These are phyloP conservation scores for Hypoxylon sp. DNA, from an alignment of 2,329 filamentous ascomycete species.

Conservation along the genomic window DNA sequence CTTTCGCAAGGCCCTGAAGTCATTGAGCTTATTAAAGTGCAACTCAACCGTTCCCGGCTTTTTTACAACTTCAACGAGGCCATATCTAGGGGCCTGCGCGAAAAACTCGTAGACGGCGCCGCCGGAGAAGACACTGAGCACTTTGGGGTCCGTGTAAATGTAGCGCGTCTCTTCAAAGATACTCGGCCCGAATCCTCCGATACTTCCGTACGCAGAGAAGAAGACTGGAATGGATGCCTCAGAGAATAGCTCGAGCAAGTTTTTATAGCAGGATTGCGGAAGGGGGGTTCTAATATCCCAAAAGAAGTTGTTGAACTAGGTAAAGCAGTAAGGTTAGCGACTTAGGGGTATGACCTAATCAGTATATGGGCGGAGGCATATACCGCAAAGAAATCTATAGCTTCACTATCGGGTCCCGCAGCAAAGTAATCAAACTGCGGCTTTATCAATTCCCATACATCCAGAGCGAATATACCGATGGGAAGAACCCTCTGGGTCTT, in stretches of 20 bases:
- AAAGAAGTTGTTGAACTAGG: constrained; percentile 42
- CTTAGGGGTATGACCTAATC: background rate
- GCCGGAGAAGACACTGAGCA: constrained; percentile 69
- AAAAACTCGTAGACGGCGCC: constrained; percentile 74
- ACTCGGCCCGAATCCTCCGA: constrained; percentile 63
- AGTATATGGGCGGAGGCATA: constrained; percentile 5
- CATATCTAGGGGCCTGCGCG: constrained; percentile 63
- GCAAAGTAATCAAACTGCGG: constrained; percentile 44
- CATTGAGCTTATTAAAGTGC: constrained; percentile 15
- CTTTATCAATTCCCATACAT: constrained; percentile 14
- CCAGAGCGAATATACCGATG: constrained; percentile 36
- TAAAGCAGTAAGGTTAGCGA: background rate
- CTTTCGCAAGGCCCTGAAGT: constrained; percentile 36
- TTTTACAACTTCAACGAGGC: constrained; percentile 57
- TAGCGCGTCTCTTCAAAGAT: constrained; percentile 70
- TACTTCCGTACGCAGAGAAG: constrained; percentile 73
- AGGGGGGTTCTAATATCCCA: constrained; percentile 30
- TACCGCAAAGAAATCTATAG: constrained; percentile 45
- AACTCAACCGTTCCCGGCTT: background rate
- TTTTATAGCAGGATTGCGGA: constrained; percentile 18
- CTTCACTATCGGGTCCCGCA: constrained; percentile 35
- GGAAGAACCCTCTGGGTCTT: constrained; percentile 36
- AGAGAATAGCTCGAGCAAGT: constrained; percentile 26
- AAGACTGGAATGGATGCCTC: constrained; percentile 61
- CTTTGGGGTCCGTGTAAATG: constrained; percentile 66